Percentiles rank a stretch among this genome's conserved stretches.
Conservation (phyloP, 1,284 basidiomycete genomes). For the Tylopilus sp. region DNA sequence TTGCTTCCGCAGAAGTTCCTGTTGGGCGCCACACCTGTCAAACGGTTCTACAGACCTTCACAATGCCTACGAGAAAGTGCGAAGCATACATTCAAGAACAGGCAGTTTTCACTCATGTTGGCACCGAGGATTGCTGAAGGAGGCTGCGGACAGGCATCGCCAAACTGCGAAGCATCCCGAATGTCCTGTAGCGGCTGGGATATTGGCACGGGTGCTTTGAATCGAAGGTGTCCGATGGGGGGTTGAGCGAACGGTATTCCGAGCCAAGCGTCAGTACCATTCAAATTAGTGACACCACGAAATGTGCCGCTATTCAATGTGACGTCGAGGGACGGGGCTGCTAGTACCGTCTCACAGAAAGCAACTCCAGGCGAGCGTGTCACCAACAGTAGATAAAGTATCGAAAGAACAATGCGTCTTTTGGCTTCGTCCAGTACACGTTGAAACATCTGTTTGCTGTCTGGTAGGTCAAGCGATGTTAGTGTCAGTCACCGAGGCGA, state of each 20-base stretch:
- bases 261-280: conserved; percentile 50
- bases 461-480: too few relatives aligned
- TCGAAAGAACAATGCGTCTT: too few relatives aligned
- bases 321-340: conserved; percentile 9
- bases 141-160: conserved; percentile 56
- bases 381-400: too few relatives aligned
- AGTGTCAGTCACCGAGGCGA: too few relatives aligned
- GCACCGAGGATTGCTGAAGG: conserved; percentile 42
- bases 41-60: neutral
- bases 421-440: too few relatives aligned
- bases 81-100: too few relatives aligned
- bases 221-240: conserved; percentile 51
- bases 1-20: conserved; percentile 2
- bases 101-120: conserved; percentile 51
- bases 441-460: too few relatives aligned
- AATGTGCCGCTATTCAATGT: conserved; percentile 44
- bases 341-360: neutral
- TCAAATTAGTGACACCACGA: conserved; percentile 39
- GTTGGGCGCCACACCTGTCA: conserved; percentile 21
- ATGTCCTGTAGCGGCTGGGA: conserved; percentile 31
- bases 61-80: too few relatives aligned
- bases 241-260: conserved; percentile 67
- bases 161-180: conserved; percentile 48
- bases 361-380: too few relatives aligned
- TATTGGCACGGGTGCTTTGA: conserved; percentile 58